Evolutionary conservation across 192 early-diverging fungal species (phyloP).

Genomic region (Coemansia asiatica): DNA sequence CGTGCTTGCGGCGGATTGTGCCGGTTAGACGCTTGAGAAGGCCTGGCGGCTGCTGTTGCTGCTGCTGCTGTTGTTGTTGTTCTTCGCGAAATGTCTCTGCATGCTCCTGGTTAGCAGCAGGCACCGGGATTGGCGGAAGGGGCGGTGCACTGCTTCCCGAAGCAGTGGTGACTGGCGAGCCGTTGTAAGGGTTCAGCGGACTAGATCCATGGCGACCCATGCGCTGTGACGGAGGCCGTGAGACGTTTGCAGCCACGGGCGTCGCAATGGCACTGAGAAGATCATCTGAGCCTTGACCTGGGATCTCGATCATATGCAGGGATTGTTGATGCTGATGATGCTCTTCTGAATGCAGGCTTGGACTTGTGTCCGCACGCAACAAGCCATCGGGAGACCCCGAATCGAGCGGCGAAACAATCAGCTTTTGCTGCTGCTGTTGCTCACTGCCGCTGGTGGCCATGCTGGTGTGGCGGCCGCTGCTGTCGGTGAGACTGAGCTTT

Average conservation of each 20-base stretch:
- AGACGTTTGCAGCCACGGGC: background rate
- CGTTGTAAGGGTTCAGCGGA: conserved; percentile 44
- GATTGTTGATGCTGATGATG: background rate
- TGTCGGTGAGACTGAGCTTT: conserved; percentile 5
- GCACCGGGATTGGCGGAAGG: conserved; percentile 31
- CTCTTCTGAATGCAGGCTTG: background rate
- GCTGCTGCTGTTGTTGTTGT: background rate
- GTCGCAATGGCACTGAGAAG: conserved; percentile 10
- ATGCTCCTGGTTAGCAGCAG: background rate
- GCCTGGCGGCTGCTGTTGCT: conserved; percentile 17
- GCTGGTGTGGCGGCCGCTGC: conserved; percentile 9
- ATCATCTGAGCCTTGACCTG: background rate
- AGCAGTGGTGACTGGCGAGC: conserved; percentile 3
- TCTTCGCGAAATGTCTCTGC: background rate
- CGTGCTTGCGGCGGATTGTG: conserved; percentile 24
- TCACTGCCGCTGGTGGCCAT: background rate
- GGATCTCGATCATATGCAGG: background rate
- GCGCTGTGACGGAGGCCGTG: conserved; percentile 11
- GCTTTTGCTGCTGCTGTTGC: background rate
- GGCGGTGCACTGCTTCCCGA: conserved; percentile 41
- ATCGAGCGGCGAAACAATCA: background rate
- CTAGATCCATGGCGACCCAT: conserved; percentile 55
- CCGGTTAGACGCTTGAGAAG: conserved; percentile 38
- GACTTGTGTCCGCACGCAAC: background rate
- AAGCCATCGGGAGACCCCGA: background rate